These are phyloP conservation scores for Oenanthe javanica DNA, from an alignment of 140 eudicot species.

Conservation along the genomic window DNA sequence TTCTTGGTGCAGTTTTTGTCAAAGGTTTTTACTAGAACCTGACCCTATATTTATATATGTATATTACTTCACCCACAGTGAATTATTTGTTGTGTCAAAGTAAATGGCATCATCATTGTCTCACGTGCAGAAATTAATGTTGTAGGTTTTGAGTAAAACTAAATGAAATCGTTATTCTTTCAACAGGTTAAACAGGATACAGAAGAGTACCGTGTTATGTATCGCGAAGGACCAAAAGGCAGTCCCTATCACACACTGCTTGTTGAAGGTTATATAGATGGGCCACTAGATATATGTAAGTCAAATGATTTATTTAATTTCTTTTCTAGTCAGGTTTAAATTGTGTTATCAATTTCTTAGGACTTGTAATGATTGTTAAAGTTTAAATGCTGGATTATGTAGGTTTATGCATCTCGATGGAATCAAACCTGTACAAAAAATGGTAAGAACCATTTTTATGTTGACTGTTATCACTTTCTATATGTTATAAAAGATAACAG, in stretches of 20 bases:
- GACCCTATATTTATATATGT: background rate
- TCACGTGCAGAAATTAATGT: background rate
- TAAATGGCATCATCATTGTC: background rate
- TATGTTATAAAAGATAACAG: background rate
- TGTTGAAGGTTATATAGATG: slow-evolving; percentile 84
- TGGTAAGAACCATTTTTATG: slow-evolving; percentile 41
- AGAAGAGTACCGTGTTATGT: slow-evolving; percentile 88
- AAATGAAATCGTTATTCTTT: slow-evolving; percentile 8
- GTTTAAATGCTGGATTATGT: slow-evolving; percentile 10
- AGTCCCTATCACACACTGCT: slow-evolving; percentile 80
- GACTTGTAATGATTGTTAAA: slow-evolving; percentile 4
- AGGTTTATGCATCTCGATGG: slow-evolving; percentile 88
- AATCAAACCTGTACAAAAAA: slow-evolving; percentile 55
- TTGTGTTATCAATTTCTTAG: slow-evolving; percentile 4
- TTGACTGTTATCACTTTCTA: background rate
- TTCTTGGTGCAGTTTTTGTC: no score
- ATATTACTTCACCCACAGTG: background rate
- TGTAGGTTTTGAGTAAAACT: background rate
- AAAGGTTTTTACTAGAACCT: background rate
- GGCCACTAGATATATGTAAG: slow-evolving; percentile 91
- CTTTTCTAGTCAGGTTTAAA: background rate
- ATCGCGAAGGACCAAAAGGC: slow-evolving; percentile 84
- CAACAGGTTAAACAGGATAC: slow-evolving; percentile 81
- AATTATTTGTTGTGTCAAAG: background rate
- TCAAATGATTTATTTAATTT: slow-evolving; percentile 3